These are phyloP conservation scores for Apiospora sp. DNA, from an alignment of 2,329 filamentous ascomycete genomes.

Conservation along the genomic window DNA sequence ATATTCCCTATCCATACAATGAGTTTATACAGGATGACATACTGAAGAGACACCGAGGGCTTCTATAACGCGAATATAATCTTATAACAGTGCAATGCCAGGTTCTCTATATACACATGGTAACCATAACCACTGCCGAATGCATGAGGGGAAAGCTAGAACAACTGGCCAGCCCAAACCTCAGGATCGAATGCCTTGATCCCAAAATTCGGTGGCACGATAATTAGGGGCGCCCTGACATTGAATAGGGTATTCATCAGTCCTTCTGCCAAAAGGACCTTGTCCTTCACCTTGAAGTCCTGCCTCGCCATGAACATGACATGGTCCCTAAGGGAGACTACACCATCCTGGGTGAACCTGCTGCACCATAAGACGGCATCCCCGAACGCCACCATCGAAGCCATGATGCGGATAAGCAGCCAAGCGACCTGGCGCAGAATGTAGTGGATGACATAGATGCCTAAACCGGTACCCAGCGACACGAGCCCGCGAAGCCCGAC, in stretches of 20 bases:
- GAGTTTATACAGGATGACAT: not conserved
- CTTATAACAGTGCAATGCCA: not conserved
- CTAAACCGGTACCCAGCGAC: not conserved
- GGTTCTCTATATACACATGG: not conserved
- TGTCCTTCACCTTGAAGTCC: slow-evolving; percentile 11
- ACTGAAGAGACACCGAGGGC: not conserved
- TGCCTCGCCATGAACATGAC: not conserved
- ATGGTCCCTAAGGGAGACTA: not conserved
- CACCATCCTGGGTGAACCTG: not conserved
- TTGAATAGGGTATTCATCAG: not conserved
- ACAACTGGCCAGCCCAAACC: not conserved
- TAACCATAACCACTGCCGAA: not conserved
- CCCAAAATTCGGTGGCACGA: not conserved
- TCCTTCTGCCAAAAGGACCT: not conserved
- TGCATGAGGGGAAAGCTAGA: not conserved
- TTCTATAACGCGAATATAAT: not conserved
- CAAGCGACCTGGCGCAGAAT: not conserved
- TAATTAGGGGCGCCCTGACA: not conserved
- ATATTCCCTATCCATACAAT: too few relatives aligned
- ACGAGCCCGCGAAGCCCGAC: not conserved
- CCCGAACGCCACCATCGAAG: not conserved
- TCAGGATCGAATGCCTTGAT: not conserved
- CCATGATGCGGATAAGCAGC: not conserved
- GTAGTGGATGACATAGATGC: slow-evolving; percentile 4
- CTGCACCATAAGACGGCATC: not conserved